These are phyloP conservation scores for Clonostachys byssicola DNA, from an alignment of 2,329 filamentous ascomycete genomes.

Conservation along the genomic window DNA sequence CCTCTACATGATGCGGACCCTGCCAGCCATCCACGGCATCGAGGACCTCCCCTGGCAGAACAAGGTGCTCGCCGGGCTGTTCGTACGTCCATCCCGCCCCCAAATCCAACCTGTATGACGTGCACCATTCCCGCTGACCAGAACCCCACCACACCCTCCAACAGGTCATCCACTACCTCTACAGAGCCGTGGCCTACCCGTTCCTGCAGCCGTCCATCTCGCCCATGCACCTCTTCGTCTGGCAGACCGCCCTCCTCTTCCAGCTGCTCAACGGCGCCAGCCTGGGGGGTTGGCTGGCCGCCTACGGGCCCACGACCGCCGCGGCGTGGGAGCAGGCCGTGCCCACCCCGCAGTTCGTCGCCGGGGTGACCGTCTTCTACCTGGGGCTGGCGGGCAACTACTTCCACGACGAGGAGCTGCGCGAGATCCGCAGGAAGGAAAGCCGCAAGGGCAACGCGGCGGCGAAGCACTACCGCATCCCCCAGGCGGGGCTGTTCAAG, in stretches of 20 bases:
- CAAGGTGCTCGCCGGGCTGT: conserved; percentile 68
- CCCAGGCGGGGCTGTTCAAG: conserved; percentile 76
- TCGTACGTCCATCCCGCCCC: conserved; percentile 23
- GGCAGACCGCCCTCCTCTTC: conserved; percentile 61
- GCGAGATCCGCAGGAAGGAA: conserved; percentile 76
- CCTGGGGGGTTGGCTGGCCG: conserved; percentile 77
- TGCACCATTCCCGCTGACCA: conserved; percentile 4
- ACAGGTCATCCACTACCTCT: conserved; percentile 73
- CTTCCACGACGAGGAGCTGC: conserved; percentile 84
- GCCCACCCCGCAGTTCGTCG: conserved; percentile 37
- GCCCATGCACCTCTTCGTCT: conserved; percentile 72
- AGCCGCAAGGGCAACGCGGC: conserved; percentile 42
- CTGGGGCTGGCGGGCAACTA: conserved; percentile 77
- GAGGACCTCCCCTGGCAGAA: conserved; percentile 70
- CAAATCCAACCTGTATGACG: conserved; percentile 14
- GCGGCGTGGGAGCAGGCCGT: conserved; percentile 36
- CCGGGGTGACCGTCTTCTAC: conserved; percentile 73
- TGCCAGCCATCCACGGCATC: conserved; percentile 57
- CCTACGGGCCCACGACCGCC: conserved; percentile 67
- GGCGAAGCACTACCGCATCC: conserved; percentile 84
- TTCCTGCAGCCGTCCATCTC: conserved; percentile 89
- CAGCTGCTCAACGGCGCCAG: conserved; percentile 77
- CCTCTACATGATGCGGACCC: conserved; percentile 71
- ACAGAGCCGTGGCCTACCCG: conserved; percentile 82
- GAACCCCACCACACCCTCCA: conserved; percentile 26